Evolutionary conservation across 768 basidiomycete species (phyloP).

Genomic region (Nidula microcarpa): DNA sequence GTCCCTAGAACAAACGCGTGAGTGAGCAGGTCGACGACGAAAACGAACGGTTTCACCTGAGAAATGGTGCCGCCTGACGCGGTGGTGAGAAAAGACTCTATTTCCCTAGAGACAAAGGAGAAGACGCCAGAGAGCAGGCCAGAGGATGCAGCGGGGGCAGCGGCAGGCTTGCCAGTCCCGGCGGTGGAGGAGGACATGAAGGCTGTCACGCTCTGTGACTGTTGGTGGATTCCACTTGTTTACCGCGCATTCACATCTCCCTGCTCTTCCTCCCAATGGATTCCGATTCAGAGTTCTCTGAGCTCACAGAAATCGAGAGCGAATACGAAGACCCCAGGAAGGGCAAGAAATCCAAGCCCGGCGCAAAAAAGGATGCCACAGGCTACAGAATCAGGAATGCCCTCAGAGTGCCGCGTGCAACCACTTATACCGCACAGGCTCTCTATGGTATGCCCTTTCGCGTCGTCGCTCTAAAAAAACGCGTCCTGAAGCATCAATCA

Average conservation of each 20-base stretch:
- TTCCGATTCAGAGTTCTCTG: too few species aligned
- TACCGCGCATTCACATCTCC: neutral
- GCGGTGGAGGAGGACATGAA: neutral
- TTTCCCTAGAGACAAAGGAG: constrained; percentile 65
- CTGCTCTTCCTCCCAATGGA: too few species aligned
- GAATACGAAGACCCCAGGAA: too few species aligned
- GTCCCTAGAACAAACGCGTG: too few species aligned
- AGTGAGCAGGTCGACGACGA: too few species aligned
- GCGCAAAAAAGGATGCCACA: constrained; percentile 1
- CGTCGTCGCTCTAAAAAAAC: too few species aligned
- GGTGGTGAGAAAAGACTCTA: constrained; percentile 66
- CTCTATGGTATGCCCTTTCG: constrained; percentile 39
- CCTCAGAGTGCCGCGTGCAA: constrained; percentile 52
- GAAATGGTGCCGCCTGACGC: constrained; percentile 47
- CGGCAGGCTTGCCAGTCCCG: neutral
- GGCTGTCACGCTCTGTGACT: neutral
- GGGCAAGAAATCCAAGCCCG: neutral
- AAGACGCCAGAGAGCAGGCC: constrained; percentile 64
- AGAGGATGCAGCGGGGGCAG: constrained; percentile 9
- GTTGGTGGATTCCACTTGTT: neutral
- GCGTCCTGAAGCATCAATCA: neutral
- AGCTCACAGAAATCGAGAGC: too few species aligned
- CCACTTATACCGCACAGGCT: constrained; percentile 61
- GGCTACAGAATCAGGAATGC: constrained; percentile 38
- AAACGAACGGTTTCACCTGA: too few species aligned